A percentile compares a stretch with the other conserved stretches of the same genome.
Conservation (phyloP, 2,329 filamentous ascomycete genomes). For the Fonsecaea nubica region DNA sequence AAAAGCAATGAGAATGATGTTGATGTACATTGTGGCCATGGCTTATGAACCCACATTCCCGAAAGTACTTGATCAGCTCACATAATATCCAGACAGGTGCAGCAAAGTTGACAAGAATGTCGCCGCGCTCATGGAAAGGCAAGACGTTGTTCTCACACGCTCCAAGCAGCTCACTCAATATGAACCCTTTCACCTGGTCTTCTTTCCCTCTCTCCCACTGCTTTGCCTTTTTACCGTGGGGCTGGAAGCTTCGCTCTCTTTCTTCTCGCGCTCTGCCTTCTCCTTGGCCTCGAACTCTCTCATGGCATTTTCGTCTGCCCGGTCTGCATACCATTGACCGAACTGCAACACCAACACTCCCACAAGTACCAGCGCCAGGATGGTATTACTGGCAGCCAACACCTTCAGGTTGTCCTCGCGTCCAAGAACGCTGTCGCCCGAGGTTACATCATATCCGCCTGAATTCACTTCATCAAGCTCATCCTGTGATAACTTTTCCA, state of each 20-base stretch:
- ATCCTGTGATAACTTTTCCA: constrained; percentile 38
- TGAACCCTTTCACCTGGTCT: constrained; percentile 41
- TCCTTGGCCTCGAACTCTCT: constrained; percentile 58
- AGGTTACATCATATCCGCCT: constrained; percentile 38
- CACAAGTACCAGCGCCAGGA: constrained; percentile 87
- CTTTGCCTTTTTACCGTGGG: constrained; percentile 39
- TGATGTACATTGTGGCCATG: background rate
- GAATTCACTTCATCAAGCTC: constrained; percentile 47
- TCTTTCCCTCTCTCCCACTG: constrained; percentile 42
- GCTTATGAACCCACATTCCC: background rate
- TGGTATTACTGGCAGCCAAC: constrained; percentile 92
- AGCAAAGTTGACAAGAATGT: background rate
- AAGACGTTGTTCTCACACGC: background rate
- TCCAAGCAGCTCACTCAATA: background rate
- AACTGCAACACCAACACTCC: constrained; percentile 92
- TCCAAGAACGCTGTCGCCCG: constrained; percentile 67
- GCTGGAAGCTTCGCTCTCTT: constrained; percentile 25
- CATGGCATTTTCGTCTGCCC: constrained; percentile 84
- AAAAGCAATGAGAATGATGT: background rate
- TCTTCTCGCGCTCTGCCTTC: constrained; percentile 28
- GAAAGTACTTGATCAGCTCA: background rate
- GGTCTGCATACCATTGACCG: constrained; percentile 97
- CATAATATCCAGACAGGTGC: background rate
- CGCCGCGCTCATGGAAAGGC: background rate
- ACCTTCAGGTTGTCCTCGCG: constrained; percentile 91